These are phyloP conservation scores for Eucalyptus brandiana DNA, from an alignment of 345 rosid species.

Conservation along the genomic window DNA sequence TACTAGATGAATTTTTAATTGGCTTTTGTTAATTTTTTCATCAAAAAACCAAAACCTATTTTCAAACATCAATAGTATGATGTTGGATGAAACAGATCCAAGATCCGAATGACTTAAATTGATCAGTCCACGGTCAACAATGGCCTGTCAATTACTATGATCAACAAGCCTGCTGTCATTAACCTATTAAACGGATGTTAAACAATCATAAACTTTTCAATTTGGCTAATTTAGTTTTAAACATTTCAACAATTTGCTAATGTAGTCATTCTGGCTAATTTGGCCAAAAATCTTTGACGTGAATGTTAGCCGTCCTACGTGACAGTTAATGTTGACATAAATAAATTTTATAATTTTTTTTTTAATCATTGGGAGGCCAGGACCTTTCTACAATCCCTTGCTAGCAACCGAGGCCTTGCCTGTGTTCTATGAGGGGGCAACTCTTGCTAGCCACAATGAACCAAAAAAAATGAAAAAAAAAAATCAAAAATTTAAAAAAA, in stretches of 20 bases:
- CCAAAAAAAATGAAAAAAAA: no score
- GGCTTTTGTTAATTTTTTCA: not conserved
- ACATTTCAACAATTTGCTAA: not conserved
- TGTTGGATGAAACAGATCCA: not conserved
- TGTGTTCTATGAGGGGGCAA: not conserved
- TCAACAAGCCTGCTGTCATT: not conserved
- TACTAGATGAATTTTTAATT: not conserved
- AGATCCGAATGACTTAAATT: not conserved
- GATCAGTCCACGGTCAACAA: not conserved
- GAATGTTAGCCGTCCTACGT: fast-evolving
- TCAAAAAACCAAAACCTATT: not conserved
- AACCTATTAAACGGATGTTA: no score
- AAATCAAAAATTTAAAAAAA: no score
- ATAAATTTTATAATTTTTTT: no score
- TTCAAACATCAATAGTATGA: not conserved
- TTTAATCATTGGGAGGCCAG: not conserved
- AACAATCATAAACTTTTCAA: not conserved
- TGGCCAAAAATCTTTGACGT: not conserved
- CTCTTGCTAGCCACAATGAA: not conserved
- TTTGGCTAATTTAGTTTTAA: no score
- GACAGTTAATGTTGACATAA: fast-evolving
- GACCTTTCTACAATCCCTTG: not conserved
- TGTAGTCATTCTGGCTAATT: not conserved
- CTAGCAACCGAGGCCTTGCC: not conserved
- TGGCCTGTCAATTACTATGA: not conserved